phyloP scores from a whole-genome alignment of 441 rosid species.

The Populus hybrid region DNA sequence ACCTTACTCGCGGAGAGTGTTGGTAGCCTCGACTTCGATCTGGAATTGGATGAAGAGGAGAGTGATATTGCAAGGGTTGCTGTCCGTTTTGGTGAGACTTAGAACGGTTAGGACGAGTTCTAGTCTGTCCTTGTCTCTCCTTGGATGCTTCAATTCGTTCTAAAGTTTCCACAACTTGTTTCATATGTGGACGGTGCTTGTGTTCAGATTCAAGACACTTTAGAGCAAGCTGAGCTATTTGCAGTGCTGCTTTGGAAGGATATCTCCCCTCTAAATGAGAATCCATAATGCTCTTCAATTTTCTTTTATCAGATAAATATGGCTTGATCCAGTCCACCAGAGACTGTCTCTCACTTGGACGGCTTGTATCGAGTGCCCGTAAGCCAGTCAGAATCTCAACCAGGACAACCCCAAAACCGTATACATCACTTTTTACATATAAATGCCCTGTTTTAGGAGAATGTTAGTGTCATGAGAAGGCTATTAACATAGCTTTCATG shows the following conservation, averaged over 20 bases:
- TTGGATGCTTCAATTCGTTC: constrained; percentile 35
- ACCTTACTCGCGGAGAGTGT: constrained; percentile 26
- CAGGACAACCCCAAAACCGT: constrained; percentile 78
- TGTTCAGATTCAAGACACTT: constrained; percentile 59
- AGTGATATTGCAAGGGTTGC: constrained; percentile 42
- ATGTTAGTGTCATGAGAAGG: neutral
- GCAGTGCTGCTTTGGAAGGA: constrained; percentile 52
- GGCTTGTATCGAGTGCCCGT: constrained; percentile 56
- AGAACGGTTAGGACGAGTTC: constrained; percentile 19
- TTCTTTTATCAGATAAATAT: constrained; percentile 48
- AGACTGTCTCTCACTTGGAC: constrained; percentile 51
- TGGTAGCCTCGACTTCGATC: constrained; percentile 28
- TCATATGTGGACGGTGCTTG: constrained; percentile 75
- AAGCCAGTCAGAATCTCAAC: constrained; percentile 75
- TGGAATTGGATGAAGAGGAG: constrained; percentile 52
- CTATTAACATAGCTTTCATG: constrained; percentile 2
- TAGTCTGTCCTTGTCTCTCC: constrained; percentile 43
- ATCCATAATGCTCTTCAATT: constrained; percentile 61
- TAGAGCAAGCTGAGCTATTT: constrained; percentile 63
- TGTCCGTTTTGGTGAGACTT: constrained; percentile 32
- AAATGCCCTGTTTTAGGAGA: constrained; percentile 55
- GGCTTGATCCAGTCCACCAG: constrained; percentile 76
- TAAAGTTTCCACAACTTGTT: constrained; percentile 55
- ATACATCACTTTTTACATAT: constrained; percentile 83
- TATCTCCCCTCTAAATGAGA: constrained; percentile 61